Evolutionary conservation across 352 stramenopile genomes (phyloP).

Genomic region (Phytopythium chamaehyphon): DNA sequence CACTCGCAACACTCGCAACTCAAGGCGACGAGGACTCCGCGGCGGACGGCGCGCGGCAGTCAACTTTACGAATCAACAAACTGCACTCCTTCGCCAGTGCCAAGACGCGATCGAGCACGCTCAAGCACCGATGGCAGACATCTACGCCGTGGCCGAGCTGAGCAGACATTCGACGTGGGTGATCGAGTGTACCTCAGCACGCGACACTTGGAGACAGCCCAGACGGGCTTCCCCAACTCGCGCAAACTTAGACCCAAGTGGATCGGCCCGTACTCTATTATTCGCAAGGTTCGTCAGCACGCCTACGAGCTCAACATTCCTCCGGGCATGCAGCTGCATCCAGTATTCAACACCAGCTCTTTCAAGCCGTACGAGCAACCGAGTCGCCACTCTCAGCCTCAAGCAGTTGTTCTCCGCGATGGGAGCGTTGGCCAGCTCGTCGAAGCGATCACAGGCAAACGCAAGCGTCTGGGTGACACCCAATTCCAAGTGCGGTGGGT

Average conservation of each 20-base stretch:
- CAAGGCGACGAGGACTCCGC: neutral
- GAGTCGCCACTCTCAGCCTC: too few relatives aligned
- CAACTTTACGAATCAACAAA: slow-evolving; percentile 10
- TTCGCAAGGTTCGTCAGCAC: slow-evolving; percentile 12
- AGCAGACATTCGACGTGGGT: slow-evolving; percentile 10
- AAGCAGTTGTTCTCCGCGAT: too few relatives aligned
- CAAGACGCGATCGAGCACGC: slow-evolving; percentile 7
- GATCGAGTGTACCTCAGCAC: slow-evolving; percentile 13
- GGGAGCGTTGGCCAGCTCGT: too few relatives aligned
- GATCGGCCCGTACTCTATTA: slow-evolving; percentile 9
- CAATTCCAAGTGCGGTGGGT: too few relatives aligned
- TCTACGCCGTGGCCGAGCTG: slow-evolving; percentile 7
- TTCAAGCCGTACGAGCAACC: too few relatives aligned
- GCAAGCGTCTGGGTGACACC: too few relatives aligned
- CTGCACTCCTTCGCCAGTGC: slow-evolving; percentile 3
- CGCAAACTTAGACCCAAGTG: slow-evolving; percentile 13
- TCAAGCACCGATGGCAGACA: slow-evolving; percentile 9
- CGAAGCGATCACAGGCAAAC: too few relatives aligned
- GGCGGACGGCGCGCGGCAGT: neutral
- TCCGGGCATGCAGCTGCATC: slow-evolving; percentile 8
- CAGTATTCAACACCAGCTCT: slow-evolving; percentile 1
- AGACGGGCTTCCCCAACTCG: slow-evolving; percentile 10
- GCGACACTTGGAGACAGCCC: slow-evolving; percentile 8
- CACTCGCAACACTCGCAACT: slow-evolving; percentile 2
- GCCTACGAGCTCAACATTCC: slow-evolving; percentile 20